Conservation (phyloP, 2,329 filamentous ascomycete species). For the Colletotrichum nymphaeae region DNA sequence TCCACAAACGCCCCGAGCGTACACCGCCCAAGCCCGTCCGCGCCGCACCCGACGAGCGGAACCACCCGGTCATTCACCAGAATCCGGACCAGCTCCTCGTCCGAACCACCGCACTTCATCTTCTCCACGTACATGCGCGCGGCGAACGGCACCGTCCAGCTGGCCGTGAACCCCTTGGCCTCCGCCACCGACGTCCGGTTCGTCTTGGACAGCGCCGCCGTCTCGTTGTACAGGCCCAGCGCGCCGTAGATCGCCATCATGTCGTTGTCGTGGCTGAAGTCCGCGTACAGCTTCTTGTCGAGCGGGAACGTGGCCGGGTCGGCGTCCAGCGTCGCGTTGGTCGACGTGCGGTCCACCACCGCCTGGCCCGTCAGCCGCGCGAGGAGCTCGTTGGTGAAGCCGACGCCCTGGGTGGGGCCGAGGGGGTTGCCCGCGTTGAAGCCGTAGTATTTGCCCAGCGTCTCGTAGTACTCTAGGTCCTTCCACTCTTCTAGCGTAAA, state of each 20-base stretch:
- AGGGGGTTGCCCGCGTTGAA: constrained; percentile 82
- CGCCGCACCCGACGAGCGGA: constrained; percentile 75
- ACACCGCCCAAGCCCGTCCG: constrained; percentile 79
- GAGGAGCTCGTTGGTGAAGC: constrained; percentile 88
- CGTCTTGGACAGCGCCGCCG: constrained; percentile 62
- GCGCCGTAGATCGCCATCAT: constrained; percentile 83
- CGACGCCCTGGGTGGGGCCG: constrained; percentile 86
- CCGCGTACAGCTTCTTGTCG: constrained; percentile 77
- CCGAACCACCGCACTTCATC: constrained; percentile 70
- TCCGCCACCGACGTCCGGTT: constrained; percentile 58
- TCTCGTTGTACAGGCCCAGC: constrained; percentile 80
- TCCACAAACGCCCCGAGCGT: constrained; percentile 76
- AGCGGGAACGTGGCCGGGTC: constrained; percentile 79
- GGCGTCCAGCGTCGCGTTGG: constrained; percentile 81
- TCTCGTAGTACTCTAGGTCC: constrained; percentile 83
- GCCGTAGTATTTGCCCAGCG: constrained; percentile 86
- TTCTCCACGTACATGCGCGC: constrained; percentile 89
- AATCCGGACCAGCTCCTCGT: constrained; percentile 78
- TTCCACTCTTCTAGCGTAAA: constrained; percentile 81
- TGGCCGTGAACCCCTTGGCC: constrained; percentile 77
- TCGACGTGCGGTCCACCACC: constrained; percentile 79
- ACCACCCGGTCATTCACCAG: constrained; percentile 88
- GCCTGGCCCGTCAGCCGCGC: constrained; percentile 78
- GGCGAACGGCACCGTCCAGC: constrained; percentile 86
- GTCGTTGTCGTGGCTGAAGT: constrained; percentile 93